Conservation (phyloP, 2,329 filamentous ascomycete genomes). For the Epichloe scottii region DNA sequence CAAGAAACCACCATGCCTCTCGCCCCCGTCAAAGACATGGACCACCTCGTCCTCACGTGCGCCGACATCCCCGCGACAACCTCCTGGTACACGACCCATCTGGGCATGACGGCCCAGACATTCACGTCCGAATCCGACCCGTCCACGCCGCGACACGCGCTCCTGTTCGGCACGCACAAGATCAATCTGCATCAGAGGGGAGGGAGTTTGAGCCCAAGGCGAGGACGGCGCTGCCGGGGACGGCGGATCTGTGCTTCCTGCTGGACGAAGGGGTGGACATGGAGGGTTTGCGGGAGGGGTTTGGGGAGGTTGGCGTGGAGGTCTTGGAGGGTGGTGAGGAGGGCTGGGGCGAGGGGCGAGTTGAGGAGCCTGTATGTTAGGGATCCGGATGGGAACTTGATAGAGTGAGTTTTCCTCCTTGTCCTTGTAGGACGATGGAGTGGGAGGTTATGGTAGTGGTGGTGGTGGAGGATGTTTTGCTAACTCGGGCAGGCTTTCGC, state of each 20-base stretch:
- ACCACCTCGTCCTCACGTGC: constrained; percentile 50
- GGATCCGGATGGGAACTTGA: constrained; percentile 49
- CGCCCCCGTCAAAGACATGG: constrained; percentile 32
- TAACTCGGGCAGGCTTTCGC: not conserved
- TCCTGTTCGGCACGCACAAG: constrained; percentile 46
- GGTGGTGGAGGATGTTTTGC: not conserved
- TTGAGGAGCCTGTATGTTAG: constrained; percentile 46
- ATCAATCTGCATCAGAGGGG: constrained; percentile 46
- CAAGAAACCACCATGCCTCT: constrained; percentile 1
- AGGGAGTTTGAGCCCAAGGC: constrained; percentile 50
- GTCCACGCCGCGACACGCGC: constrained; percentile 30
- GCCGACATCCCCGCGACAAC: constrained; percentile 34
- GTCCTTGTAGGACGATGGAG: not conserved
- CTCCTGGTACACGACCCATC: constrained; percentile 39
- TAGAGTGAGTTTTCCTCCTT: constrained; percentile 36
- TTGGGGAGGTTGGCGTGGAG: constrained; percentile 31
- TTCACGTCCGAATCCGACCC: constrained; percentile 31
- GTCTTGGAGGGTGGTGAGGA: constrained; percentile 40
- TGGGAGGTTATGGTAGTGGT: too few species aligned
- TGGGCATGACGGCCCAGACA: constrained; percentile 43
- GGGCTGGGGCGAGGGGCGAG: constrained; percentile 42
- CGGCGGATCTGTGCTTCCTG: constrained; percentile 48
- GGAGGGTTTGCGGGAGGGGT: constrained; percentile 27
- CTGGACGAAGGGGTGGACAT: constrained; percentile 33
- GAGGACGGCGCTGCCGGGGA: constrained; percentile 37